phyloP scores from a whole-genome alignment of 306 rosid species.

The Glycine soja region DNA sequence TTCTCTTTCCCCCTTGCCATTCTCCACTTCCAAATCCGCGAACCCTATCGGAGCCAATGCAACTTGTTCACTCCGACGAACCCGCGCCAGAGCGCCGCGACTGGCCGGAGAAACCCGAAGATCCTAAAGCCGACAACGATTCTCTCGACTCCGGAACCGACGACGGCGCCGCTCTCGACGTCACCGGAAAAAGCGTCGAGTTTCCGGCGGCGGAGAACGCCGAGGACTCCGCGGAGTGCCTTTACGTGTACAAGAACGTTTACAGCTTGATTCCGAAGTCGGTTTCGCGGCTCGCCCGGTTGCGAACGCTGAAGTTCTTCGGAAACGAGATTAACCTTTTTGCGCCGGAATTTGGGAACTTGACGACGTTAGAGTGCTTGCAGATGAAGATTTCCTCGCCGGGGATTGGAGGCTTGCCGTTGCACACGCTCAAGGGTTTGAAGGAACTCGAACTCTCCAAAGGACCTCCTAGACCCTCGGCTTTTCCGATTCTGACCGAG shows the following conservation, averaged over 20 bases:
- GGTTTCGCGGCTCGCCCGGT: conserved; percentile 53
- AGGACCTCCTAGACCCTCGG: conserved; percentile 82
- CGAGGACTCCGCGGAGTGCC: conserved; percentile 56
- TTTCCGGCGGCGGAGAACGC: conserved; percentile 59
- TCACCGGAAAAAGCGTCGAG: conserved; percentile 73
- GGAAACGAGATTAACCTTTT: conserved; percentile 92
- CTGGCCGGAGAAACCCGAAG: conserved; percentile 40
- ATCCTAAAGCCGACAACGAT: conserved; percentile 40
- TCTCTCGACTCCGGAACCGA: conserved; percentile 43
- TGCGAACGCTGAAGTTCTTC: conserved; percentile 86
- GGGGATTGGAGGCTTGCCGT: conserved; percentile 82
- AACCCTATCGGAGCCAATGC: conserved; percentile 60
- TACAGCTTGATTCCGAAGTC: conserved; percentile 84
- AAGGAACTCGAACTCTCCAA: conserved; percentile 93
- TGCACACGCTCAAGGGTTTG: conserved; percentile 68
- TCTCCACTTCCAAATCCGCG: background rate
- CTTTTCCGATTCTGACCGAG: conserved; percentile 75
- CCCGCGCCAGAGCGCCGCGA: conserved; percentile 40
- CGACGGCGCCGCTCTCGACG: conserved; percentile 68
- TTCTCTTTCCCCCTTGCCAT: conserved; percentile 45
- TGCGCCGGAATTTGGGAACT: conserved; percentile 66
- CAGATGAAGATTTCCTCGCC: conserved; percentile 83
- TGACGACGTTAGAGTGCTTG: conserved; percentile 76
- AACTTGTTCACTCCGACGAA: conserved; percentile 60
- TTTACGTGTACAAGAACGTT: conserved; percentile 76